phyloP scores from a whole-genome alignment of 2,329 filamentous ascomycete species.

The Ceratocystis variospora region DNA sequence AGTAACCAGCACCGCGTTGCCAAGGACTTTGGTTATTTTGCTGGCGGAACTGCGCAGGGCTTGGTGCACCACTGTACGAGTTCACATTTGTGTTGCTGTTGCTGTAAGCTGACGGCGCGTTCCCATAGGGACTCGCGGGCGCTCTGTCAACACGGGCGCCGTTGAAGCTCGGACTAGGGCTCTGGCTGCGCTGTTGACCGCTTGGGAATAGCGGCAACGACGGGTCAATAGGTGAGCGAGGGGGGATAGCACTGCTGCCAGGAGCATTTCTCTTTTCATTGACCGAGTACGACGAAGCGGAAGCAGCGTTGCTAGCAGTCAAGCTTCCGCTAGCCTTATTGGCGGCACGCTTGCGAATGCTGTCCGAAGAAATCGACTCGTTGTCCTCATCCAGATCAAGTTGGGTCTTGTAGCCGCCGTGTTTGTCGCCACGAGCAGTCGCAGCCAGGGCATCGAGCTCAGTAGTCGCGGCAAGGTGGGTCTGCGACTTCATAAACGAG shows the following conservation, averaged over 20 bases:
- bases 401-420: slow-evolving; percentile 31
- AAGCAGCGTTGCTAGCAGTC: slow-evolving; percentile 22
- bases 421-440: slow-evolving; percentile 73
- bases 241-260: slow-evolving; percentile 18
- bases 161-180: slow-evolving; percentile 25
- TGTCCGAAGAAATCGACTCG: slow-evolving; percentile 30
- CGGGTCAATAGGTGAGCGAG: slow-evolving; percentile 31
- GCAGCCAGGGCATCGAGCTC: slow-evolving; percentile 82
- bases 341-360: slow-evolving; percentile 28
- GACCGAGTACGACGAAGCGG: slow-evolving; percentile 20
- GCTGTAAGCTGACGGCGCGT: slow-evolving; percentile 24
- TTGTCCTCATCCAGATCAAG: slow-evolving; percentile 30
- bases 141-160: slow-evolving; percentile 21
- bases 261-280: slow-evolving; percentile 19
- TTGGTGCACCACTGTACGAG: slow-evolving; percentile 26
- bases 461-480: slow-evolving; percentile 60
- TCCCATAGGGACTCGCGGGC: slow-evolving; percentile 26
- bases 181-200: slow-evolving; percentile 25
- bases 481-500: slow-evolving; percentile 94
- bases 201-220: slow-evolving; percentile 33
- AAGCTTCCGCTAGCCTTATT: slow-evolving; percentile 24
- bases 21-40: slow-evolving; percentile 33
- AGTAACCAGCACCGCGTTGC: slow-evolving; percentile 35
- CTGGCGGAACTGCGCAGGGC: slow-evolving; percentile 24
- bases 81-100: slow-evolving; percentile 21